Conservation (phyloP, 1,139 yeast genomes). For the Pichia sp. region DNA sequence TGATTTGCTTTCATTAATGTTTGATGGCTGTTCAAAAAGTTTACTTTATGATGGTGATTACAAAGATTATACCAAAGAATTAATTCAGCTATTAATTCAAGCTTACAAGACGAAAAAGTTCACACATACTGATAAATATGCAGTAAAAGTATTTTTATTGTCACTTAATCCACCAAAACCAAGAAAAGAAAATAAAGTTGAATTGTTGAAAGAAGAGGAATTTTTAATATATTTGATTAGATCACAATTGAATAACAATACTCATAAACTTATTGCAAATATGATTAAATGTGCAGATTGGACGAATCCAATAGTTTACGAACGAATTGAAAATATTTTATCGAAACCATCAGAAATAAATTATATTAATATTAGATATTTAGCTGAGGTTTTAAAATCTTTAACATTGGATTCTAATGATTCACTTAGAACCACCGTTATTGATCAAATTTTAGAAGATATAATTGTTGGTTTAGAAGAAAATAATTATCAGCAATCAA, state of each 20-base stretch:
- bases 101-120: conserved; percentile 47
- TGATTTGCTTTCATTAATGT: conserved; percentile 58
- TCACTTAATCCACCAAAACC: conserved; percentile 56
- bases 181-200: conserved; percentile 21
- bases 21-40: conserved; percentile 71
- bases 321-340: conserved; percentile 46
- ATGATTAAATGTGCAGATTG: conserved; percentile 46
- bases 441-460: conserved; percentile 64
- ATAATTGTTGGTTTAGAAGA: conserved; percentile 61
- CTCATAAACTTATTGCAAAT: conserved; percentile 32
- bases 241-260: conserved; percentile 42
- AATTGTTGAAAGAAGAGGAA: conserved; percentile 37
- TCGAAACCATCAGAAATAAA: conserved; percentile 56
- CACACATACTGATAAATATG: conserved; percentile 50
- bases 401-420: conserved; percentile 34
- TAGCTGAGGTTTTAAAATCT: conserved; percentile 45
- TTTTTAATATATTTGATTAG: conserved; percentile 47
- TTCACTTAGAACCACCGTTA: conserved; percentile 36
- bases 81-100: conserved; percentile 51
- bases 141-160: conserved; percentile 54
- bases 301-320: conserved; percentile 35
- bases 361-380: conserved; percentile 39
- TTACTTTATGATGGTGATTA: conserved; percentile 59
- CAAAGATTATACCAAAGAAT: conserved; percentile 51
- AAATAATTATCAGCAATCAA: conserved; percentile 53